Base-by-base conservation (phyloP, 2,329 filamentous ascomycete genomes). In the Huntiella decipiens region DNA sequence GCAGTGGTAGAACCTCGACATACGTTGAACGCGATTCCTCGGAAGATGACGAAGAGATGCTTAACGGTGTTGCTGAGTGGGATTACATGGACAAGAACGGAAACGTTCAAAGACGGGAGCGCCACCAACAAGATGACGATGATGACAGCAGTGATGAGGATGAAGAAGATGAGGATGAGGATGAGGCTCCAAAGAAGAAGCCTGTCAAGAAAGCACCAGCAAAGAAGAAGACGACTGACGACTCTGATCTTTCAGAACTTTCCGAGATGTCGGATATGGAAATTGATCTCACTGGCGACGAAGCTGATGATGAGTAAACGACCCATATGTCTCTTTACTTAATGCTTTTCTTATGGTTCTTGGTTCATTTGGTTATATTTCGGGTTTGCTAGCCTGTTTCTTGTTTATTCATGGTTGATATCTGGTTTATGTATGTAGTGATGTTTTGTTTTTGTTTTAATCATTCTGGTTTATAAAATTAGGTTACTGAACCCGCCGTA, bases 31-130 rank as follows among this genome's bases (percentile, higher is more conserved):
- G 71, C 31, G 69, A 73, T 46, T 70, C 70, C 8, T 65, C 66
- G 8, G 71, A 71, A 42, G 73, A 76, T 49, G 71, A 76, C 50
- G 66, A 72, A 51, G 73, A 76, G 55, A 77, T 76, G 73, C 60
- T 74, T 17, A 66, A 73, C 40, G 73, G 73, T 2, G 73, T 76
- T 4, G 70, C 71, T 1, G 61, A 71, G 54, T 77, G 73, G 73
- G 63, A 70, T 17, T 76, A 76, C 41, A 60, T 57, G 11, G 59
- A 62, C n/a, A 53, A 61, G 2, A 55, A 12, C 41, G 54, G 32
- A 48, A 52, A 22, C 10, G 35, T 52, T 54, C 51, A 8, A 51
- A 52, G 10, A 34, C 51, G 11, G 38, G 17, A 12, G 47, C 28
- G 22, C 22, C 22, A 28, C 28, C 10, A 44, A 53, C 16, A 49